Evolutionary conservation across 1,284 basidiomycete genomes (phyloP), one percentile per base, ranked within the genome.

Genomic region (Ceratobasidium sp.): DNA sequence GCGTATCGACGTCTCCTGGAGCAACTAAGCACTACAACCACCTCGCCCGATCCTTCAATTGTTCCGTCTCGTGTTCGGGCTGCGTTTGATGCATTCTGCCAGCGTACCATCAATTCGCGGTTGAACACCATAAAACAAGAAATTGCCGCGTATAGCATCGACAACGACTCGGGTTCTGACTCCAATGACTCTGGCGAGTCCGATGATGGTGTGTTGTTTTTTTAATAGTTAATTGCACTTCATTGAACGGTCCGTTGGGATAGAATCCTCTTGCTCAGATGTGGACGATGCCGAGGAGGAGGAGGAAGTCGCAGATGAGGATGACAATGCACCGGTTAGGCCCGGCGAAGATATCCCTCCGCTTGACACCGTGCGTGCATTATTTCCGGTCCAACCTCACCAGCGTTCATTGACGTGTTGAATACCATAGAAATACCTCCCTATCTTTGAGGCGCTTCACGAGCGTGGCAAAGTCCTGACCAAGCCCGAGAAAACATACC

Each of bases 401-500:
- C n/a, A n/a, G n/a, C n/a, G n/a, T n/a, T n/a, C n/a, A n/a, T n/a
- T n/a, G n/a, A n/a, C n/a, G n/a, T n/a, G n/a, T n/a, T n/a, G n/a
- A n/a, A 17, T n/a, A 24, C 7, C 15, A 1, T 24, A 72, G 69
- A 72, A 72, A 72, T 72, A 72, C 69, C 45, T 72, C 9, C 67
- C 67, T 4, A 72, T 72, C n/a, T 72, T 72, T 31, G 56, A 60
- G 56, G 67, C 56, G 1, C 31, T 72, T 17, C 67, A 72, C 29
- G 67, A 72, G 44, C 67, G 67, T 0, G 67, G 67, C 44, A 72
- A 72, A 27, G 56, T 72, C 14, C 47, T 72, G 15, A 72, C 54
- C 24, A 72, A 72, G 41, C 54, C 56, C 29, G 74, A 77, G 50
- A 77, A 77, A 44, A 75, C 74, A 22, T 73, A 75, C 45, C 74